Conservation (phyloP, 768 basidiomycete species). For the Wakefieldia striispora region DNA sequence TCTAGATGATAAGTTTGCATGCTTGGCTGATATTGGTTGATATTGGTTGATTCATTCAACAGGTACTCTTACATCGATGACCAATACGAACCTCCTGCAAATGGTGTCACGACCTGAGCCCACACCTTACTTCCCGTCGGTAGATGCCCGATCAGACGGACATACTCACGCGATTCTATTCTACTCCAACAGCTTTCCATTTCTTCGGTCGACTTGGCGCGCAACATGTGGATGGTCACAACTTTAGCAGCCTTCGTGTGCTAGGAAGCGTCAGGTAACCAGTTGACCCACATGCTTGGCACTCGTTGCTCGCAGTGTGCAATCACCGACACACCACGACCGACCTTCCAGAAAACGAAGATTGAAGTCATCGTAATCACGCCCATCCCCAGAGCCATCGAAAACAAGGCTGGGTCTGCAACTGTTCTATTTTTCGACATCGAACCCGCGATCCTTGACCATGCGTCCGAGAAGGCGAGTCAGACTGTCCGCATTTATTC, state of each 20-base stretch:
- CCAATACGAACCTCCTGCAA: conserved; percentile 93
- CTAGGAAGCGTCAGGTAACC: conserved; percentile 95
- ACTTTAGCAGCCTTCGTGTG: conserved; percentile 82
- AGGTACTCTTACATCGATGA: conserved; percentile 95
- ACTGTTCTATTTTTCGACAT: conserved; percentile 99
- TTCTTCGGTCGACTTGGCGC: conserved; percentile 83
- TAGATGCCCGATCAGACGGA: too few species aligned
- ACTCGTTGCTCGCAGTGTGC: conserved; percentile 92
- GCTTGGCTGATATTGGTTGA: conserved; percentile 99
- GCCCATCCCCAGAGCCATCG: conserved; percentile 92
- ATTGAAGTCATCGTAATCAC: conserved; percentile 95
- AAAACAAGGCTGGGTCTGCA: conserved; percentile 94
- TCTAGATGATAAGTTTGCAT: conserved; percentile 90
- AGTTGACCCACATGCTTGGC: conserved; percentile 98
- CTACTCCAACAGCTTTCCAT: conserved; percentile 92
- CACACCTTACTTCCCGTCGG: too few species aligned
- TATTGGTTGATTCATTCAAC: too few species aligned
- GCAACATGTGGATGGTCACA: conserved; percentile 80
- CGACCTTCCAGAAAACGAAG: conserved; percentile 98
- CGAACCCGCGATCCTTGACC: conserved; percentile 83
- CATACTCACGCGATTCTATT: too few species aligned
- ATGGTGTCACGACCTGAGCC: conserved; percentile 77
- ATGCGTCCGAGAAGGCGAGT: conserved; percentile 63
- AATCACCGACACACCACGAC: conserved; percentile 94
- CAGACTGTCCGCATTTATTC: conserved; percentile 26